A percentile compares a stretch with the other conserved stretches of the same genome.
These are phyloP conservation scores for Marvania coccoides DNA, from an alignment of 139 green algal genomes.

Conservation along the genomic window DNA sequence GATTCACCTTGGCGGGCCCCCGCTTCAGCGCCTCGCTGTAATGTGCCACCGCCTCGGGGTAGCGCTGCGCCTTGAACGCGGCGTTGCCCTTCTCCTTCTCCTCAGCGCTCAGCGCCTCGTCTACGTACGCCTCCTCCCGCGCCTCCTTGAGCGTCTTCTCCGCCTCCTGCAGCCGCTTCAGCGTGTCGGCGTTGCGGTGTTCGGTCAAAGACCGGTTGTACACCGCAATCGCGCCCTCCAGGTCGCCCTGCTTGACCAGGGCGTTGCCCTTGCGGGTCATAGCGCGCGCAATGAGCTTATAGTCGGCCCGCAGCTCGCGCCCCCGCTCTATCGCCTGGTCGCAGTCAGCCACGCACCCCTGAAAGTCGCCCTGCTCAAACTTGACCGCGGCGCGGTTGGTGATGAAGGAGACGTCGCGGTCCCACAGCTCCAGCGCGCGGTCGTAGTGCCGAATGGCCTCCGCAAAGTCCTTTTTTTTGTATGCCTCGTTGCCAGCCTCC, in stretches of 20 bases:
- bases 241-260: conserved; percentile 66
- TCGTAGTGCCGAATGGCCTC: conserved; percentile 82
- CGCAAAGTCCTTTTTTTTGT: conserved; percentile 92
- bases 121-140: conserved; percentile 76
- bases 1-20: conserved; percentile 68
- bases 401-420: conserved; percentile 88
- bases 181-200: conserved; percentile 89
- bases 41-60: conserved; percentile 82
- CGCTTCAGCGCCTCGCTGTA: conserved; percentile 96
- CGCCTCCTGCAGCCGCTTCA: conserved; percentile 87
- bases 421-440: conserved; percentile 78
- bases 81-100: conserved; percentile 88
- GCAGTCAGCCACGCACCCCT: conserved; percentile 80
- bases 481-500: conserved; percentile 84
- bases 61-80: conserved; percentile 86
- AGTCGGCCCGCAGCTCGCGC: conserved; percentile 81
- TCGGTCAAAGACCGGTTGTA: conserved; percentile 94
- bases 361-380: conserved; percentile 83
- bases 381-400: conserved; percentile 93
- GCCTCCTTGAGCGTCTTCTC: conserved; percentile 79
- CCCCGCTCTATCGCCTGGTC: conserved; percentile 74
- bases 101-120: conserved; percentile 65
- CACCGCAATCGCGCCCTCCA: conserved; percentile 68
- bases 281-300: conserved; percentile 82
- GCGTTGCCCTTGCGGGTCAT: conserved; percentile 87